Evolutionary conservation across 208 protist genomes (phyloP).

Genomic region (Giardia duodenalis): DNA sequence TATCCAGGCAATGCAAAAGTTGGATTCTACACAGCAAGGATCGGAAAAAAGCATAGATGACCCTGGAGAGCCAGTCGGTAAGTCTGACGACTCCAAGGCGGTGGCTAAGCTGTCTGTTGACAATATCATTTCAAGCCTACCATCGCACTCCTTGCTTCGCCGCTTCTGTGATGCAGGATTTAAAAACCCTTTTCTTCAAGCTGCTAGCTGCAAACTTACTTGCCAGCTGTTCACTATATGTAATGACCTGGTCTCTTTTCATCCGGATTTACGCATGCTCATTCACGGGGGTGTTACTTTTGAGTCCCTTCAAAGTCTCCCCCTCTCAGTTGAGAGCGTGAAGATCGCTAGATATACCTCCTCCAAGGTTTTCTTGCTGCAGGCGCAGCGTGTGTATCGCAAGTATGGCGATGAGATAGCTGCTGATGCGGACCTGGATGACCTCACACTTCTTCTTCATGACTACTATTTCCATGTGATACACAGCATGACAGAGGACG

Average conservation of each 20-base stretch:
- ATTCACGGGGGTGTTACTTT: background rate
- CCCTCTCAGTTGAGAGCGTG: background rate
- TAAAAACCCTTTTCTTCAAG: background rate
- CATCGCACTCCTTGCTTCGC: background rate
- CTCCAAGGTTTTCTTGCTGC: background rate
- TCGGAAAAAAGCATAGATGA: background rate
- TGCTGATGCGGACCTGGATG: background rate
- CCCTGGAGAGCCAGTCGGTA: background rate
- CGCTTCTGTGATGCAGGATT: background rate
- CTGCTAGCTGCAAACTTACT: background rate
- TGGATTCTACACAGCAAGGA: background rate
- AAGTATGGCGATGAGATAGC: too few relatives aligned
- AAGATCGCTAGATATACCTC: background rate
- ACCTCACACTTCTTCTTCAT: background rate
- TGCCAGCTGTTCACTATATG: background rate
- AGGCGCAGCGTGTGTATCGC: background rate
- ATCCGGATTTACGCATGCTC: background rate
- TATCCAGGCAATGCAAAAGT: background rate
- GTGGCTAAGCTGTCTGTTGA: background rate
- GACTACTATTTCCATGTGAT: background rate
- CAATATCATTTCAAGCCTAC: background rate
- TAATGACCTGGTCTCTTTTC: background rate
- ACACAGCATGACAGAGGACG: background rate
- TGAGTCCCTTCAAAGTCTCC: background rate
- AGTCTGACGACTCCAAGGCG: background rate